A percentile compares a stretch with the other conserved stretches of the same genome.
phyloP scores from a whole-genome alignment of 305 asterid genomes.

The Fraxinus sp. region DNA sequence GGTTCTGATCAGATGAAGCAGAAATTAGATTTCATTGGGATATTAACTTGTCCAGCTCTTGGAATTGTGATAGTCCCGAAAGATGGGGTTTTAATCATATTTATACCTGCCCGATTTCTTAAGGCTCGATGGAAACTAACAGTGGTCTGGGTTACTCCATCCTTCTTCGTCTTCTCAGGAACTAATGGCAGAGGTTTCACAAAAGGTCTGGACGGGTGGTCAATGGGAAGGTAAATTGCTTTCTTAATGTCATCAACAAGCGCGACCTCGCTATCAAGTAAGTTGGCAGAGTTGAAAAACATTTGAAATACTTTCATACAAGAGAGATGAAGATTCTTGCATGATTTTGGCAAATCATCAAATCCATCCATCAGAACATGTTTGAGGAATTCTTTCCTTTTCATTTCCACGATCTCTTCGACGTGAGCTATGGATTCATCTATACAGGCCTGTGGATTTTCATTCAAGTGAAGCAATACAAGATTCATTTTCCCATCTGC shows the following conservation, averaged over 20 bases:
- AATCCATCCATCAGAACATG: conserved; percentile 30
- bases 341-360: conserved; percentile 29
- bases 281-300: conserved; percentile 57
- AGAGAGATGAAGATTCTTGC: conserved; percentile 42
- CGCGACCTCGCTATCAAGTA: conserved; percentile 41
- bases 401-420: conserved; percentile 24
- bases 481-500: conserved; percentile 55
- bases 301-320: conserved; percentile 53
- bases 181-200: conserved; percentile 8
- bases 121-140: not conserved
- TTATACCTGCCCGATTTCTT: not conserved
- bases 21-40: not conserved
- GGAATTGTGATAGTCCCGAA: not conserved
- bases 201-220: conserved; percentile 6
- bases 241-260: conserved; percentile 42
- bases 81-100: not conserved
- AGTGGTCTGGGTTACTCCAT: not conserved
- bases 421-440: conserved; percentile 44
- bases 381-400: conserved; percentile 42
- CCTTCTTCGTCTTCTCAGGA: not conserved
- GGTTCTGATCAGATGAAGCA: not conserved
- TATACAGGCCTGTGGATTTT: conserved; percentile 30
- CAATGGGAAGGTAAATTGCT: conserved; percentile 47
- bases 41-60: not conserved
- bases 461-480: conserved; percentile 44